Base-by-base conservation (phyloP, 306 rosid species). In the Cicer pinnatifidum region DNA sequence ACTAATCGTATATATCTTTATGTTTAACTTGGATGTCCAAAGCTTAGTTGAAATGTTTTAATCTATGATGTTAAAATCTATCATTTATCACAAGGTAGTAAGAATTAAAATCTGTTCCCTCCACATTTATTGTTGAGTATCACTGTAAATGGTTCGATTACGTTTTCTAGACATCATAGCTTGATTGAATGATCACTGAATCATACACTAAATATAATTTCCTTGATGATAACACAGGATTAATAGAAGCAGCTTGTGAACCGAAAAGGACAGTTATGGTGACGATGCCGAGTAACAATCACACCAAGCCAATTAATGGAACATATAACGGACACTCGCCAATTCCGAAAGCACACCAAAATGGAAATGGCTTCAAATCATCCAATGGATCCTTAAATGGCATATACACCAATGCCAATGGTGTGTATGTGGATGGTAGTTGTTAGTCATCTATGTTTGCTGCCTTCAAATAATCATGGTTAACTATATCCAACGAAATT, bases 161-260 rank as follows among this genome's bases (percentile, higher is more conserved):
- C 40, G 23, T 57, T 57, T 57, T 5, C 60, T 53, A 54, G 35
- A 17, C 60, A 54, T 54, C 37, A 54, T 54, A 54, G 59, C 9
- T 54, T 17, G 60, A 19, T 17, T 54, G 35, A 54, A 54, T 54
- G 7, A 54, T 17, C 2, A 19, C 12, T 11, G 6, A 17, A 11
- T 19, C 17, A 61, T 50, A 23, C 4, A 19, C 75, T 60, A 23
- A 67, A 70, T 46, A 44, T 70, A 35, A 65, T 40, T 41, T 19
- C 67, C 15, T 58, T n/a, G 52, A 64, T 33, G 53, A 47, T 40
- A 37, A 50, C 33, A 75, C 87, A 91, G 97, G 97, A 78, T 81
- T 91, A 61, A 89, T 91, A 60, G 88, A 87, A 76, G 90, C 90
- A 44, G 85, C 96, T 61, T 82, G 87, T 73, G 89, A 84, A 43